Evolutionary conservation across 2,329 filamentous ascomycete species (phyloP).

Genomic region (Cytospora chrysosperma): DNA sequence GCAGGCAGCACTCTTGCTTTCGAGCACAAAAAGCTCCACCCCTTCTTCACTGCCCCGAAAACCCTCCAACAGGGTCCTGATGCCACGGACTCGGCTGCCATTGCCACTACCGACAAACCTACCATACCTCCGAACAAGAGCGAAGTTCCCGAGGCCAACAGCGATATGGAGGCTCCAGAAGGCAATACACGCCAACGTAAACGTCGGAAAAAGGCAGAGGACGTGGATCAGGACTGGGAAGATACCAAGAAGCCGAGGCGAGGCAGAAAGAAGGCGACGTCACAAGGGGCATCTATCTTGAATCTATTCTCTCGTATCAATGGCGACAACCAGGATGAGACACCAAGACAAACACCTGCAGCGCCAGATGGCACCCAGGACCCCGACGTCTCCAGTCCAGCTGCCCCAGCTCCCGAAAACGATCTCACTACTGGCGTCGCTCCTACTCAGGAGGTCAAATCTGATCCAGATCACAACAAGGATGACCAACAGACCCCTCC

Average conservation of each 20-base stretch:
- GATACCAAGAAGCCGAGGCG: constrained; percentile 26
- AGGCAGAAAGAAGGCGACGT: constrained; percentile 31
- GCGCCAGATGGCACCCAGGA: background rate
- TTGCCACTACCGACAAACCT: background rate
- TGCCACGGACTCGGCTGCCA: background rate
- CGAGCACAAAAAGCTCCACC: constrained; percentile 50
- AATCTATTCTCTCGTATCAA: constrained; percentile 27
- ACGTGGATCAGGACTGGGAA: constrained; percentile 24
- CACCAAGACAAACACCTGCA: constrained; percentile 18
- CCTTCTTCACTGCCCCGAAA: constrained; percentile 48
- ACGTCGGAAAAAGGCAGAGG: constrained; percentile 30
- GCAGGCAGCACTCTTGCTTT: constrained; percentile 39
- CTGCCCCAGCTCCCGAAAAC: background rate
- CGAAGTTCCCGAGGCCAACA: background rate
- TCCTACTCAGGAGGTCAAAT: background rate
- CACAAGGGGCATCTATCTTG: constrained; percentile 27
- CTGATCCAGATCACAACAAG: background rate
- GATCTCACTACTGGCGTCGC: background rate
- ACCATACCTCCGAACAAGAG: background rate
- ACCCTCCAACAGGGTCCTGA: constrained; percentile 6
- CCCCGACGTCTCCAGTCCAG: background rate
- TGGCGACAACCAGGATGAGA: constrained; percentile 8
- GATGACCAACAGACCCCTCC: constrained; percentile 27
- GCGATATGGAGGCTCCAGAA: constrained; percentile 20
- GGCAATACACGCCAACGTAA: constrained; percentile 23